Conservation (phyloP, 192 early-diverging fungal genomes). For the Funneliformis geosporum region DNA sequence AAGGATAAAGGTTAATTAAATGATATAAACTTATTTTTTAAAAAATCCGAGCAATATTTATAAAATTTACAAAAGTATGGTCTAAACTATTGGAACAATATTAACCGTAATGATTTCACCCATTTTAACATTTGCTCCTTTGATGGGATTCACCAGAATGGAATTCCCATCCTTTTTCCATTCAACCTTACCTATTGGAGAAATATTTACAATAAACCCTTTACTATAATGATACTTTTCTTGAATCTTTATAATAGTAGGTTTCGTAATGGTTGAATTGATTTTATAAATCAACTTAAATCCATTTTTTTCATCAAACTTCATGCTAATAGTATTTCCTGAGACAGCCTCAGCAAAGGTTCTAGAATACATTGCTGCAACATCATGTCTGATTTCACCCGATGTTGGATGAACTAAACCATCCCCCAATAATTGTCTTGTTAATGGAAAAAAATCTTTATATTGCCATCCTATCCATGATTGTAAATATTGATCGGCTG, state of each 20-base stretch:
- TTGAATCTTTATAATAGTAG: neutral
- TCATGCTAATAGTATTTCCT: neutral
- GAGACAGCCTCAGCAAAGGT: neutral
- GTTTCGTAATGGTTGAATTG: neutral
- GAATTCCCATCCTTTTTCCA: neutral
- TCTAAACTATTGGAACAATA: neutral
- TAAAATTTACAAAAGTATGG: no score
- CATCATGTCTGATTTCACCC: neutral
- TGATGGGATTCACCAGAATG: neutral
- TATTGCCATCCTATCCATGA: constrained; percentile 63
- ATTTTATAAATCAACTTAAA: neutral
- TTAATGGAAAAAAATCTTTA: constrained; percentile 42
- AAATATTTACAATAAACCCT: neutral
- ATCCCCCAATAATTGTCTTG: neutral
- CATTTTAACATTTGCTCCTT: neutral
- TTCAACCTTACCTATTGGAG: neutral
- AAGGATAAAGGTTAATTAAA: no score
- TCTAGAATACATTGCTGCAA: neutral
- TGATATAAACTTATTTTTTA: no score
- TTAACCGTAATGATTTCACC: neutral
- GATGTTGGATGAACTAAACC: neutral
- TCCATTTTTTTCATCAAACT: neutral
- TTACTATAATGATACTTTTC: neutral
- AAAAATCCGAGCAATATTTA: no score
- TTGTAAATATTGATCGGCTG: constrained; percentile 50